Evolutionary conservation across 2,329 filamentous ascomycete species (phyloP).

Genomic region (Mycosphaerella sp.): DNA sequence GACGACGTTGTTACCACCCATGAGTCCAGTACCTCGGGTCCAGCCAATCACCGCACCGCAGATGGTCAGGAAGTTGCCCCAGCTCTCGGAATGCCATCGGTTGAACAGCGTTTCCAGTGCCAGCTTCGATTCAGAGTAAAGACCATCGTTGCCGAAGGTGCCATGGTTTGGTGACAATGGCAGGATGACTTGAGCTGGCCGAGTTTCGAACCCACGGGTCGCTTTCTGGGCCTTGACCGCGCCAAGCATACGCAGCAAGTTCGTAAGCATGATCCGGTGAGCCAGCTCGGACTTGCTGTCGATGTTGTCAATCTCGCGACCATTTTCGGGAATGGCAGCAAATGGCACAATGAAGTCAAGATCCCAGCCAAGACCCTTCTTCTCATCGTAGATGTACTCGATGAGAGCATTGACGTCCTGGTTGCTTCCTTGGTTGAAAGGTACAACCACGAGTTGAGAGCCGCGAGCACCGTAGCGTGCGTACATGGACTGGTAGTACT

Average conservation of each 20-base stretch:
- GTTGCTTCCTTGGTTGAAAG: constrained; percentile 98
- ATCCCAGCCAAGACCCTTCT: constrained; percentile 97
- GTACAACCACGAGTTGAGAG: constrained; percentile 94
- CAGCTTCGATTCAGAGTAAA: constrained; percentile 98
- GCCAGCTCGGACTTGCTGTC: constrained; percentile 97
- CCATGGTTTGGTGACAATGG: constrained; percentile 97
- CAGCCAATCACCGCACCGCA: constrained; percentile 98
- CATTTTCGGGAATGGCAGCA: constrained; percentile 94
- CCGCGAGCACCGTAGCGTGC: constrained; percentile 86
- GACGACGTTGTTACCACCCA: constrained; percentile 96
- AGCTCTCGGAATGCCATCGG: constrained; percentile 95
- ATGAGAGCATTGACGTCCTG: constrained; percentile 93
- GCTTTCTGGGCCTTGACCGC: constrained; percentile 87
- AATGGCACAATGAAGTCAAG: constrained; percentile 94
- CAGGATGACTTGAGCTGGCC: constrained; percentile 91
- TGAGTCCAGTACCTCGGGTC: constrained; percentile 96
- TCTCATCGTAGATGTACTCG: constrained; percentile 93
- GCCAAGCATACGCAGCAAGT: constrained; percentile 84
- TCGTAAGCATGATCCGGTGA: constrained; percentile 98
- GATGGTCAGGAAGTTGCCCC: constrained; percentile 95
- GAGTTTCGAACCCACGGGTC: constrained; percentile 81
- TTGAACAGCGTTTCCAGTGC: constrained; percentile 97
- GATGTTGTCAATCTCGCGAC: constrained; percentile 91
- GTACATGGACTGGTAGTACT: constrained; percentile 99
- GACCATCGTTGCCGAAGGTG: constrained; percentile 93